phyloP scores from a whole-genome alignment of 1,139 yeast species.

The Geotrichum aggregatum region DNA sequence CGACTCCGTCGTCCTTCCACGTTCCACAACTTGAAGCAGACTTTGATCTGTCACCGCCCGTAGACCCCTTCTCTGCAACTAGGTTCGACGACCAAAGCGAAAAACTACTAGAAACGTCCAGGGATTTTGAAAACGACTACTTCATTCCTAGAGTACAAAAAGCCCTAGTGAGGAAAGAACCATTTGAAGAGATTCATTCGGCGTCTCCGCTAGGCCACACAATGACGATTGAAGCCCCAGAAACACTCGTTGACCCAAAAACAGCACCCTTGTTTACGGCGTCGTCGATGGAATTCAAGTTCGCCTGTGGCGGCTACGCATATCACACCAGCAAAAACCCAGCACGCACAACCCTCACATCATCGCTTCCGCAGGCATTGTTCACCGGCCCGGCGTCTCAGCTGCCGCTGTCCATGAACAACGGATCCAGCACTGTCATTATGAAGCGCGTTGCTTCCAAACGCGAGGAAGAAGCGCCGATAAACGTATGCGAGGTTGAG shows the following conservation, averaged over 20 bases:
- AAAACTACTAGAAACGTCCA: conserved; percentile 8
- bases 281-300: conserved; percentile 11
- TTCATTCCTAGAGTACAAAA: conserved; percentile 19
- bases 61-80: conserved; percentile 2
- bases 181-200: conserved; percentile 17
- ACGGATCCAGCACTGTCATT: conserved; percentile 11
- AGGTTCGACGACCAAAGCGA: conserved; percentile 2
- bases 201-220: conserved; percentile 20
- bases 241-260: conserved; percentile 8
- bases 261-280: conserved; percentile 13
- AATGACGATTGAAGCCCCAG: conserved; percentile 6
- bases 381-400: conserved; percentile 14
- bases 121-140: conserved; percentile 17
- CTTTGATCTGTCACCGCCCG: conserved; percentile 8
- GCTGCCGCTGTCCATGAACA: conserved; percentile 14
- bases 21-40: conserved; percentile 15
- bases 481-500: conserved; percentile 13
- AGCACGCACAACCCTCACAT: conserved; percentile 11
- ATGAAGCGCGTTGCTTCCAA: conserved; percentile 5
- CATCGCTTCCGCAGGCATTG: conserved; percentile 16
- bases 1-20: conserved; percentile 18
- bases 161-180: conserved; percentile 1
- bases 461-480: neutral
- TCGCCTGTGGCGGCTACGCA: conserved; percentile 20
- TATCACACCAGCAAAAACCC: conserved; percentile 21